Evolutionary conservation across 495 filamentous ascomycete species (phyloP).

Genomic region (Letharia lupina): DNA sequence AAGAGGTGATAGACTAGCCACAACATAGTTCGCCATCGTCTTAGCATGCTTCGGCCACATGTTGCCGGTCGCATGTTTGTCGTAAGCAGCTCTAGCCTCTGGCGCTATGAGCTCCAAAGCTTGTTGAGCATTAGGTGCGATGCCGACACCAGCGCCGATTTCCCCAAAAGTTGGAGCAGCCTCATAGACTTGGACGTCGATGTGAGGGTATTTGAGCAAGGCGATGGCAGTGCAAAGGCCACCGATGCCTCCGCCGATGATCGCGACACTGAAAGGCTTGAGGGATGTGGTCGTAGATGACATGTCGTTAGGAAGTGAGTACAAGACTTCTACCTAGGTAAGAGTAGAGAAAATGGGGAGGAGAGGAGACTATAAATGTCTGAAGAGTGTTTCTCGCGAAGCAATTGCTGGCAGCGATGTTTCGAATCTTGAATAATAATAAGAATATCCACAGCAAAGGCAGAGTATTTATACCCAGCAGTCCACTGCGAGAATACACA

Average conservation of each 20-base stretch:
- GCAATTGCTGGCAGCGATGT: neutral
- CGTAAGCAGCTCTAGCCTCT: constrained; percentile 29
- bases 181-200: constrained; percentile 44
- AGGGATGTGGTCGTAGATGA: neutral
- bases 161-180: constrained; percentile 36
- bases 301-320: neutral
- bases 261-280: constrained; percentile 12
- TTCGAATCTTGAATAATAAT: neutral
- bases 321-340: neutral
- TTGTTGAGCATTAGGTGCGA: constrained; percentile 24
- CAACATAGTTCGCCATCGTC: neutral
- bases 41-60: constrained; percentile 29
- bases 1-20: constrained; percentile 5
- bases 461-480: neutral
- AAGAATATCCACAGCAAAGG: neutral
- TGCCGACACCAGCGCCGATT: constrained; percentile 31
- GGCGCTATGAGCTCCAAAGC: constrained; percentile 26
- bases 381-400: neutral
- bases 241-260: constrained; percentile 28
- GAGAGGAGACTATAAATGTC: no score
- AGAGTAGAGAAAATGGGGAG: neutral
- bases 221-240: constrained; percentile 30
- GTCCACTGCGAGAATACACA: neutral
- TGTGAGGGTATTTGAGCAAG: constrained; percentile 25
- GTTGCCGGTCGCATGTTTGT: constrained; percentile 34